Evolutionary conservation across 257 asterid genomes (phyloP), one percentile per base, ranked within the genome.

Genomic region (Mentha longifolia): DNA sequence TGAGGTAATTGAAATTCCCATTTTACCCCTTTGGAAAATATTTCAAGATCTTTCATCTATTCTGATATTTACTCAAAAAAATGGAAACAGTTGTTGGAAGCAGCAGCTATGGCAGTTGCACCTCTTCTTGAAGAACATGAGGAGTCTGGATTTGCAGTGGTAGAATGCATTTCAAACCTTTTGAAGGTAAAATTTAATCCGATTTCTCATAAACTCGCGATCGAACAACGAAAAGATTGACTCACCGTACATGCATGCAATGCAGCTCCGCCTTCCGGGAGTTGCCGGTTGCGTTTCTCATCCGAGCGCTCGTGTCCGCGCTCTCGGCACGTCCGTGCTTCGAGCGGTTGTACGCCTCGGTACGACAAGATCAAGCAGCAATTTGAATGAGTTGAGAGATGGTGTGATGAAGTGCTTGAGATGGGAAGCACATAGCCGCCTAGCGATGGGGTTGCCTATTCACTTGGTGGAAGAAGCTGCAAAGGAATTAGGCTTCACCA

Each of bases 231-330:
- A 0, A 28, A 3, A 28, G 31, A 28, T 28, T 2, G 14, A 46
- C 51, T 46, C 51, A 7, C 14, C 1, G 28, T 17, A 2, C 5
- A n/a, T 7, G 25, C 28, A 9, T 51, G 30, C 20, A 47, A 35
- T 85, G 87, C 89, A 92, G 96, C 84, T 95, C 61, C 97, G 97
- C 15, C 79, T 92, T 74, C 81, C 96, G 7, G 94, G 93, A 41
- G 85, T 87, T 20, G 86, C 84, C 47, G 83, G 89, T 15, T 92
- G 98, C 62, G 78, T 86, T 71, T 89, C 96, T 49, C 98, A 89
- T 79, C 88, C 95, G 7, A 92, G 96, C 33, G 96, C 96, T 68
- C 96, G 81, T 35, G 94, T 92, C 17, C 95, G 98, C 41, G 90
- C 94, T 43, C 94, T 89, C 33, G 89, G 98, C 80, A 81, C 67